Percentiles rank a stretch among this genome's conserved stretches.
phyloP scores from a whole-genome alignment of 805 yeast genomes.

The Metschnikowia colocasiae region DNA sequence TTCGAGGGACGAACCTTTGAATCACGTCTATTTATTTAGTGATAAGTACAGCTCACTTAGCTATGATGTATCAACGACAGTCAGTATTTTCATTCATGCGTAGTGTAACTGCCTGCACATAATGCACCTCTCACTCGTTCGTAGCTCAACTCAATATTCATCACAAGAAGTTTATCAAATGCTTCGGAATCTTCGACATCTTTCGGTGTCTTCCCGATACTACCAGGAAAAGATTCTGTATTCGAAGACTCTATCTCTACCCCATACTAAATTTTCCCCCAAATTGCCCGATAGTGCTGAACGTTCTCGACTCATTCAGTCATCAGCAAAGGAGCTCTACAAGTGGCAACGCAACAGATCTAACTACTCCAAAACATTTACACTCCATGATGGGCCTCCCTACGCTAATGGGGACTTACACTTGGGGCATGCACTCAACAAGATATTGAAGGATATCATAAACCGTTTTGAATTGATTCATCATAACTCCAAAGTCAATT shows the following conservation, averaged over 20 bases:
- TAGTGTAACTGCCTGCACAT: conserved; percentile 1
- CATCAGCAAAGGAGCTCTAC: conserved; percentile 60
- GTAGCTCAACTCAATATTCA: background rate
- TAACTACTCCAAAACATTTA: conserved; percentile 39
- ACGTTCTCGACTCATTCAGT: conserved; percentile 40
- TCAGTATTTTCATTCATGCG: background rate
- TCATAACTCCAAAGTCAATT: conserved; percentile 59
- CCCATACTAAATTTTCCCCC: conserved; percentile 54
- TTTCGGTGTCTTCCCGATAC: conserved; percentile 4
- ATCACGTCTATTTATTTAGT: conserved; percentile 17
- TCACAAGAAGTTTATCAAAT: background rate
- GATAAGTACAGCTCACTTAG: conserved; percentile 9
- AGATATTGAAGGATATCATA: conserved; percentile 82
- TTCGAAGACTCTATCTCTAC: conserved; percentile 57
- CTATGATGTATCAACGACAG: conserved; percentile 13
- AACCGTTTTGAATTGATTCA: conserved; percentile 61
- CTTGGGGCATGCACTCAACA: conserved; percentile 88
- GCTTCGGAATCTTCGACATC: conserved; percentile 1
- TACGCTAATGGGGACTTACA: conserved; percentile 96
- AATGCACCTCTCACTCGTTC: background rate
- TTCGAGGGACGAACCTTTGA: background rate
- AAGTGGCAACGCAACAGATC: conserved; percentile 46
- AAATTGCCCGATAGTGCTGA: conserved; percentile 49
- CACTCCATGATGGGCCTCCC: conserved; percentile 96
- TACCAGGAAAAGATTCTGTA: conserved; percentile 23